phyloP scores from a whole-genome alignment of 495 filamentous ascomycete species.

The Penicillium dipodomyicola region DNA sequence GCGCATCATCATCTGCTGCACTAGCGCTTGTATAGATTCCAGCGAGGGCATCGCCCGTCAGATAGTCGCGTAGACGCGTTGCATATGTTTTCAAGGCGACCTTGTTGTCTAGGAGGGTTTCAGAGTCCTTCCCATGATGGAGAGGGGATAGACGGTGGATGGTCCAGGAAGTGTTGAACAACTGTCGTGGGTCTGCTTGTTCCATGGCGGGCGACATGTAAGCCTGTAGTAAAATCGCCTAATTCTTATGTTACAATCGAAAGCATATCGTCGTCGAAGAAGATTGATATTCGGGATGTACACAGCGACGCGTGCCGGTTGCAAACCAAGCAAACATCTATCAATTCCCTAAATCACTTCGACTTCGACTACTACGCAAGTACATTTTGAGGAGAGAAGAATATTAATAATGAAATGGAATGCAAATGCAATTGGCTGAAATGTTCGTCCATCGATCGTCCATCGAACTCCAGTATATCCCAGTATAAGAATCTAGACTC shows the following conservation, averaged over 20 bases:
- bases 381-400: neutral
- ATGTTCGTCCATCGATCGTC: neutral
- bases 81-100: slow-evolving; percentile 48
- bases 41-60: slow-evolving; percentile 51
- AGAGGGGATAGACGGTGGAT: slow-evolving; percentile 57
- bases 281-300: slow-evolving; percentile 13
- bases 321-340: slow-evolving; percentile 29
- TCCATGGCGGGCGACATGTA: slow-evolving; percentile 22
- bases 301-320: slow-evolving; percentile 21
- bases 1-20: slow-evolving; percentile 34
- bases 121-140: slow-evolving; percentile 44
- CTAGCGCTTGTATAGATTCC: slow-evolving; percentile 38
- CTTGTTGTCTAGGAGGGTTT: slow-evolving; percentile 36
- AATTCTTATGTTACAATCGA: neutral
- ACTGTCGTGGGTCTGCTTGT: slow-evolving; percentile 25
- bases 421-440: slow-evolving; percentile 2
- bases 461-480: slow-evolving; percentile 7
- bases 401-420: neutral
- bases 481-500: slow-evolving; percentile 7
- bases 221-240: neutral
- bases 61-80: slow-evolving; percentile 49
- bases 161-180: slow-evolving; percentile 56
- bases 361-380: neutral
- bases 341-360: neutral
- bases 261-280: slow-evolving; percentile 1